These are phyloP conservation scores for Fonsecaea pedrosoi DNA, from an alignment of 2,329 filamentous ascomycete species.

Conservation along the genomic window DNA sequence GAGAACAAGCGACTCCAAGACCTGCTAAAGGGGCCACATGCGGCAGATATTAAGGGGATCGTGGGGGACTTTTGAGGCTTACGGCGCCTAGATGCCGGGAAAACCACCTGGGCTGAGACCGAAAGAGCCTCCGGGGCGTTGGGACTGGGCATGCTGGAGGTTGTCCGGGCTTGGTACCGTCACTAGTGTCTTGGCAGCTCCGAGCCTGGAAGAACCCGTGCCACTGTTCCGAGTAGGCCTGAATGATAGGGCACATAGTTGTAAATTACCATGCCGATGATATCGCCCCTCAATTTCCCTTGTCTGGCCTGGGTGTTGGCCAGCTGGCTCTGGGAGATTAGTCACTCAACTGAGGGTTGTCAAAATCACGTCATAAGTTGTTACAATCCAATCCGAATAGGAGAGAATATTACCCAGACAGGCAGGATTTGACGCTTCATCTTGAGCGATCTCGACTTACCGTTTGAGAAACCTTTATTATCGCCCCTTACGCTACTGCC, in stretches of 20 bases:
- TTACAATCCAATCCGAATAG: not conserved
- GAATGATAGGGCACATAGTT: no score
- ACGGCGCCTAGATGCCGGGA: not conserved
- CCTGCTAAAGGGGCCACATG: constrained; percentile 5
- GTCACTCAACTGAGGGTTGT: not conserved
- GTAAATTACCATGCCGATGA: no score
- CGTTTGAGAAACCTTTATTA: not conserved
- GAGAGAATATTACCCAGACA: not conserved
- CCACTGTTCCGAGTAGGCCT: no score
- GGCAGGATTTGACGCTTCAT: not conserved
- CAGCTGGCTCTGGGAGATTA: not conserved
- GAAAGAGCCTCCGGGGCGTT: not conserved
- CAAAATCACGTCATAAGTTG: constrained; percentile 1
- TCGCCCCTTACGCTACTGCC: not conserved
- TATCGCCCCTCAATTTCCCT: not conserved
- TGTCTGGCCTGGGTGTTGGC: not conserved
- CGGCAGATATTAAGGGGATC: not conserved
- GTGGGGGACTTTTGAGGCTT: not conserved
- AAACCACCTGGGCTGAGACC: not conserved
- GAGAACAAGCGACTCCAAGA: constrained; percentile 6
- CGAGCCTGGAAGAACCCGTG: not conserved
- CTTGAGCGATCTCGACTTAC: not conserved
- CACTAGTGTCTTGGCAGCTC: not conserved
- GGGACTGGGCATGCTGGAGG: not conserved
- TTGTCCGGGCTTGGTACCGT: not conserved